Evolutionary conservation across 306 rosid species (phyloP), one percentile per base, ranked within the genome.

Genomic region (Dalbergia cochinchinensis): DNA sequence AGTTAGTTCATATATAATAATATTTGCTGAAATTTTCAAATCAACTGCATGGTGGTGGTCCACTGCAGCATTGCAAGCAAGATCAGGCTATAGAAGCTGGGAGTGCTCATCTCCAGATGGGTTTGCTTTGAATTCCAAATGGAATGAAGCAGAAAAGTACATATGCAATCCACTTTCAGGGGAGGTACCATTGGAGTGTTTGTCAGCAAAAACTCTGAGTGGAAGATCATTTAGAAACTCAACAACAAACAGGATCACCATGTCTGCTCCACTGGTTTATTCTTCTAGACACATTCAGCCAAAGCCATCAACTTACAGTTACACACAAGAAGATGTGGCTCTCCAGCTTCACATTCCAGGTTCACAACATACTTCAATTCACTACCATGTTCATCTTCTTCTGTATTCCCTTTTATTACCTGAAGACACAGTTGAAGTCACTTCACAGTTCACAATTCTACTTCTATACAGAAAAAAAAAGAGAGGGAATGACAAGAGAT

Each of bases 81-180:
- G 92, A 67, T 80, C 90, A 53, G 78, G 84, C 20, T 87, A 87
- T 59, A 82, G 82, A 45, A 89, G 85, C 74, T 91, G 97, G 97
- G 99, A 90, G 18, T 87, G 89, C 39, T 89, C 54, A 78, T 96
- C 98, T 0, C 97, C 98, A 64, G 97, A 96, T 48, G 94, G 97
- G 78, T 89, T 88, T 86, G 94, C 96, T 61, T 83, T 96, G 61
- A 92, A 96, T 84, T 93, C 99, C 2, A 96, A 96, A 81, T 96
- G 99, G 99, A 91, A 90, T 75, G 99, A 96, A 71, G 99, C 99
- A 78, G 99, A 96, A 83, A 96, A 86, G 62, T 96, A 93, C 61
- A 96, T 96, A 78, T 88, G 98, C 90, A 96, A 96, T 57, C 99
- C 99, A 39, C 88, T 87, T 71, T 96, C 99, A 4, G 99, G 99